Percentiles rank a stretch among this genome's conserved stretches.
Conservation (phyloP, 306 rosid species). For the Adenanthera pavonina region DNA sequence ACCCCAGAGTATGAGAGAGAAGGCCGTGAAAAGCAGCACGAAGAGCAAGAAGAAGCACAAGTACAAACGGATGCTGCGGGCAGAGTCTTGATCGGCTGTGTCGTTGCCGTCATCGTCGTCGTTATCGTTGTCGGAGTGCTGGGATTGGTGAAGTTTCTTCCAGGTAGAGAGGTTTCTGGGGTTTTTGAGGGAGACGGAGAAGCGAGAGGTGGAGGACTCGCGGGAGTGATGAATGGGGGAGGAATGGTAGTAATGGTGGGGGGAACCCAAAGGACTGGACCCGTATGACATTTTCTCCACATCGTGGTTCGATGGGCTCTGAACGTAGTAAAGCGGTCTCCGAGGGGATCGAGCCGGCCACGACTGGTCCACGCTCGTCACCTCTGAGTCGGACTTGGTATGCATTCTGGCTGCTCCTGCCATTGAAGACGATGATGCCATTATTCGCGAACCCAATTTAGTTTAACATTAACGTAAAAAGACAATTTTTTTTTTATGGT, state of each 20-base stretch:
- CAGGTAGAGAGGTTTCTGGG: conserved; percentile 55
- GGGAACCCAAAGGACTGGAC: conserved; percentile 79
- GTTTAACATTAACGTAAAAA: background rate
- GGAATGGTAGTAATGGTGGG: conserved; percentile 72
- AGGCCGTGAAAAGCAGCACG: conserved; percentile 55
- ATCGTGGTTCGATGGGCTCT: conserved; percentile 91
- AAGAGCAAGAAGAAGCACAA: conserved; percentile 63
- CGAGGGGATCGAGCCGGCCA: conserved; percentile 80
- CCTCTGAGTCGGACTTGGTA: conserved; percentile 86
- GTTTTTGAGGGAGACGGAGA: conserved; percentile 83
- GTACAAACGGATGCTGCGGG: conserved; percentile 54
- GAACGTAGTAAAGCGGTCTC: conserved; percentile 86
- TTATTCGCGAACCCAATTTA: background rate
- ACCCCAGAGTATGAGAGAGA: conserved; percentile 86
- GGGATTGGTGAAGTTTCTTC: conserved; percentile 57
- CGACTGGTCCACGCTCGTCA: conserved; percentile 75
- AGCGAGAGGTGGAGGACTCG: conserved; percentile 91
- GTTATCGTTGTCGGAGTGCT: conserved; percentile 35
- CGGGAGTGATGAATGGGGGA: conserved; percentile 97
- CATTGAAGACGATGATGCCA: background rate
- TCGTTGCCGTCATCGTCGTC: conserved; percentile 35
- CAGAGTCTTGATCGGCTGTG: conserved; percentile 13
- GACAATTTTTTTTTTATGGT: background rate
- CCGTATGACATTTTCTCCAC: conserved; percentile 96
- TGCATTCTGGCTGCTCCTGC: conserved; percentile 54